Conservation (phyloP, 257 asterid species). For the Solanum chiquidenum region DNA sequence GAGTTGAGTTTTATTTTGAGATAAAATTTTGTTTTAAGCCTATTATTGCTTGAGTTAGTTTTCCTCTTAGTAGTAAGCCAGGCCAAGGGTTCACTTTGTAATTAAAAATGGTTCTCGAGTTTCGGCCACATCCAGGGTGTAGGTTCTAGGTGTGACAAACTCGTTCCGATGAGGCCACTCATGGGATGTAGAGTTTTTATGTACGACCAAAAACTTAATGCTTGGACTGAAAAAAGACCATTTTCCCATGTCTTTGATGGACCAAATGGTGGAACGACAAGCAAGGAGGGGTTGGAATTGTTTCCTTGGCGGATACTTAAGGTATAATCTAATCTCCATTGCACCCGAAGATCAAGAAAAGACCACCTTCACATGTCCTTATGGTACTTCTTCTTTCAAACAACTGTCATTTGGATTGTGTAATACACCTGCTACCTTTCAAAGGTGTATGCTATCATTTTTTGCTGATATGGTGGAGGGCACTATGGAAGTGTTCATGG, state of each 20-base stretch:
- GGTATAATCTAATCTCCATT: neutral
- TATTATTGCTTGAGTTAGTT: no score
- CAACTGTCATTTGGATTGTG: neutral
- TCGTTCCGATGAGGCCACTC: neutral
- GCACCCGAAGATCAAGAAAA: neutral
- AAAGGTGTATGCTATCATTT: neutral
- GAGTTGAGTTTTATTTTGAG: no score
- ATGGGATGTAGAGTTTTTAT: neutral
- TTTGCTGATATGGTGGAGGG: neutral
- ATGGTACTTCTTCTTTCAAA: neutral
- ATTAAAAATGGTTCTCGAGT: no score
- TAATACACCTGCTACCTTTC: neutral
- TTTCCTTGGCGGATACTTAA: neutral
- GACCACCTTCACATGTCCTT: neutral
- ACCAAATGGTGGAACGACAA: neutral
- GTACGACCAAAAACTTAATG: neutral
- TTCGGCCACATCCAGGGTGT: no score
- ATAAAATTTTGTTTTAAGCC: no score
- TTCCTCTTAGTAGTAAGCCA: no score
- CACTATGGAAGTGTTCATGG: neutral
- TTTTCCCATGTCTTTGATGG: neutral
- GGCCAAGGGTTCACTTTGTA: no score
- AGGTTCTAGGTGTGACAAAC: no score
- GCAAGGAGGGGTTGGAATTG: neutral
- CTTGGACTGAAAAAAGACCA: neutral